Conservation (phyloP, 2,329 filamentous ascomycete species). For the Leptoxyphium fumago region DNA sequence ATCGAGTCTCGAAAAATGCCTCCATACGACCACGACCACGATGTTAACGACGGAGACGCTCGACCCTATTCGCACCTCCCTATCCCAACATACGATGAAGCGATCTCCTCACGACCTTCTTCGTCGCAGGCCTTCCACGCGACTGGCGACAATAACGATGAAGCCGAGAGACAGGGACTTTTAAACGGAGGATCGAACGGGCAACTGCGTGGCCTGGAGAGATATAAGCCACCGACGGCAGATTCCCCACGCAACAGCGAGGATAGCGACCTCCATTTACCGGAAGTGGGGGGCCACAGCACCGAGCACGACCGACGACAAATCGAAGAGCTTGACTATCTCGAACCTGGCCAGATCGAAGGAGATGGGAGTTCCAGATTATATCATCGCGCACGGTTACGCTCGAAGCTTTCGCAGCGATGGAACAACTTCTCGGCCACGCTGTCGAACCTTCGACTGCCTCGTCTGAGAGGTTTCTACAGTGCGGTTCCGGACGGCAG, state of each 20-base stretch:
- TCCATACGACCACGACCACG: too few species aligned
- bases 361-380: slow-evolving; percentile 10
- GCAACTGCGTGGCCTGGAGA: slow-evolving; percentile 23
- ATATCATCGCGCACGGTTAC: slow-evolving; percentile 26
- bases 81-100: slow-evolving; percentile 76
- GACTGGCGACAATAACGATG: slow-evolving; percentile 48
- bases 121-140: slow-evolving; percentile 35
- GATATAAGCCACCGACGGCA: slow-evolving; percentile 69
- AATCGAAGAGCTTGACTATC: slow-evolving; percentile 78
- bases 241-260: slow-evolving; percentile 57
- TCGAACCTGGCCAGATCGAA: slow-evolving; percentile 37
- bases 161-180: slow-evolving; percentile 65
- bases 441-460: slow-evolving; percentile 41
- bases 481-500: slow-evolving; percentile 8
- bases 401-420: slow-evolving; percentile 40
- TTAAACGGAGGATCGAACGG: slow-evolving; percentile 29
- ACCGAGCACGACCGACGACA: slow-evolving; percentile 46
- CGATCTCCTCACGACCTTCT: slow-evolving; percentile 43
- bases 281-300: slow-evolving; percentile 38
- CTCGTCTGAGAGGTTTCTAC: slow-evolving; percentile 32
- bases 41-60: too few species aligned
- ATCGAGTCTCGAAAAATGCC: too few species aligned
- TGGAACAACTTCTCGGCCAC: slow-evolving; percentile 41
- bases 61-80: slow-evolving; percentile 29
- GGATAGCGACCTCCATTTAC: slow-evolving; percentile 36